phyloP scores from a whole-genome alignment of 495 filamentous ascomycete species.

The Aspergillus cavernicola region DNA sequence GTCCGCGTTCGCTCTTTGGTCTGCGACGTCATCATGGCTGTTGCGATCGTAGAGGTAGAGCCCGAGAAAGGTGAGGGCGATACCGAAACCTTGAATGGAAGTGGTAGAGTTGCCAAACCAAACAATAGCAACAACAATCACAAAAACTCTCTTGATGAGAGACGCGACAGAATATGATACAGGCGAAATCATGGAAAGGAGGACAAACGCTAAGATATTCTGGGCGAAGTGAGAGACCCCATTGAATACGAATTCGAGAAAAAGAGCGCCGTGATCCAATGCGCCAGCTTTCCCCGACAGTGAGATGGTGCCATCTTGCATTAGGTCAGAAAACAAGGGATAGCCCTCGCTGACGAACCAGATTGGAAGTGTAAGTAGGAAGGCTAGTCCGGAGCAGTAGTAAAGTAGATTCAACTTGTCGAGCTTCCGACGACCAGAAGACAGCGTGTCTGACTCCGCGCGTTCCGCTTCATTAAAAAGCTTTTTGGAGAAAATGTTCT shows the following conservation, averaged over 20 bases:
- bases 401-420: slow-evolving; percentile 97
- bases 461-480: slow-evolving; percentile 94
- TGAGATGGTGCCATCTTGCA: slow-evolving; percentile 61
- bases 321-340: slow-evolving; percentile 50
- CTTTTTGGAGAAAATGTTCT: slow-evolving; percentile 98
- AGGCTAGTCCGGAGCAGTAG: slow-evolving; percentile 90
- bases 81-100: slow-evolving; percentile 74
- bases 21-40: slow-evolving; percentile 75
- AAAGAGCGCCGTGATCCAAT: slow-evolving; percentile 73
- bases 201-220: slow-evolving; percentile 89
- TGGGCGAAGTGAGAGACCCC: slow-evolving; percentile 96
- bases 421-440: slow-evolving; percentile 62
- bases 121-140: slow-evolving; percentile 89
- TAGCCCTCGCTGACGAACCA: slow-evolving; percentile 92
- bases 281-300: slow-evolving; percentile 60
- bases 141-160: slow-evolving; percentile 94
- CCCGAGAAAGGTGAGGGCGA: slow-evolving; percentile 83
- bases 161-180: slow-evolving; percentile 97
- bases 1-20: slow-evolving; percentile 59
- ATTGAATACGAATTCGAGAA: slow-evolving; percentile 90
- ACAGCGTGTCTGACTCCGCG: slow-evolving; percentile 65
- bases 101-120: slow-evolving; percentile 94
- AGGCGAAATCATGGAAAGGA: slow-evolving; percentile 86
- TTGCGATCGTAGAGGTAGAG: slow-evolving; percentile 97
- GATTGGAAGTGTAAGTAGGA: slow-evolving; percentile 84